Conservation (phyloP, 2,329 filamentous ascomycete species). For the Aspergillus japonicus region DNA sequence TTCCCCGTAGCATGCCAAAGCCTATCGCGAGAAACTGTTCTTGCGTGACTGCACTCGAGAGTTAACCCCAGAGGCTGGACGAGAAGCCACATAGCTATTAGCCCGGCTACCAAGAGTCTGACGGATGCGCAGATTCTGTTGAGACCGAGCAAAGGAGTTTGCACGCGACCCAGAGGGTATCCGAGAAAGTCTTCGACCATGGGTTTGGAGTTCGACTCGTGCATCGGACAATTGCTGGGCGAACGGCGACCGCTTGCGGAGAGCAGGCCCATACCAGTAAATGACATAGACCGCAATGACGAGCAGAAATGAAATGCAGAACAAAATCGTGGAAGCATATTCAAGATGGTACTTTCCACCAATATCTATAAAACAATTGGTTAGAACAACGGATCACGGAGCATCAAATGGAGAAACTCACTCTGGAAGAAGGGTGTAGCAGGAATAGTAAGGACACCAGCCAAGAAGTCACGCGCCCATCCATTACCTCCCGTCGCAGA, state of each 20-base stretch:
- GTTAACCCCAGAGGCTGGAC: slow-evolving; percentile 30
- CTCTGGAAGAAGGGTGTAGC: slow-evolving; percentile 53
- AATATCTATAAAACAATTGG: slow-evolving; percentile 45
- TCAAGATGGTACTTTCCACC: slow-evolving; percentile 55
- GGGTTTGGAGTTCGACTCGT: slow-evolving; percentile 31
- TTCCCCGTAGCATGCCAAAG: neutral
- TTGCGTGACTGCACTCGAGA: slow-evolving; percentile 34
- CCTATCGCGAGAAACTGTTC: slow-evolving; percentile 23
- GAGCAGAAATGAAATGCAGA: slow-evolving; percentile 60
- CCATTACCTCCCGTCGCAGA: slow-evolving; percentile 68
- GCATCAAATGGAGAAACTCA: slow-evolving; percentile 24
- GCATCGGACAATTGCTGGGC: slow-evolving; percentile 60
- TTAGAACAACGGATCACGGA: neutral
- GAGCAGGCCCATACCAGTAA: slow-evolving; percentile 62
- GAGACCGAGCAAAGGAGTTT: slow-evolving; percentile 40
- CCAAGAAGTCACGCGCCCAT: slow-evolving; percentile 64
- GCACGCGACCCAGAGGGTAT: slow-evolving; percentile 37
- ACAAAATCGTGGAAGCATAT: slow-evolving; percentile 64
- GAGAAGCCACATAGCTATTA: slow-evolving; percentile 34
- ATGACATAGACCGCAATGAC: slow-evolving; percentile 65
- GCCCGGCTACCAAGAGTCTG: slow-evolving; percentile 36
- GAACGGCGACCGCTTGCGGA: slow-evolving; percentile 63
- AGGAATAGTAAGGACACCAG: slow-evolving; percentile 62
- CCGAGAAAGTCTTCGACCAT: slow-evolving; percentile 34
- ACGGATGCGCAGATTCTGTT: slow-evolving; percentile 40